These are phyloP conservation scores for Colletotrichum siamense DNA, from an alignment of 2,329 filamentous ascomycete species.

Conservation along the genomic window DNA sequence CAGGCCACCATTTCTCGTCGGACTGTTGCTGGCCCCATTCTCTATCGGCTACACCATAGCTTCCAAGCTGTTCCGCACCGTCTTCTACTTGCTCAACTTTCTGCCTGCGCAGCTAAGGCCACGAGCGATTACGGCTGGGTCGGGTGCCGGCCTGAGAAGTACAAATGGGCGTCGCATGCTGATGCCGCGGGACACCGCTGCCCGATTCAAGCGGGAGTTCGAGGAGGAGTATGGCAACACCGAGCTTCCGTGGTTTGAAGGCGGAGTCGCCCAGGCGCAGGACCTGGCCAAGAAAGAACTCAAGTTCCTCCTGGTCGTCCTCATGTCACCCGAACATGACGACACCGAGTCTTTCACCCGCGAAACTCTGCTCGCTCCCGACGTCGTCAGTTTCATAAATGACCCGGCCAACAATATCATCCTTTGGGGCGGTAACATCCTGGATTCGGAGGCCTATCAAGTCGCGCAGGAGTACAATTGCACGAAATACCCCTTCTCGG, in stretches of 20 bases:
- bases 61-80: constrained; percentile 71
- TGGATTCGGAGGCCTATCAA: constrained; percentile 93
- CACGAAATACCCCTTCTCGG: constrained; percentile 92
- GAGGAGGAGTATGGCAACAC: constrained; percentile 88
- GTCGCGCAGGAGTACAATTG: constrained; percentile 86
- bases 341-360: constrained; percentile 83
- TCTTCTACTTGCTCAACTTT: constrained; percentile 82
- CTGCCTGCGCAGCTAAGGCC: constrained; percentile 71
- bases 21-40: constrained; percentile 82
- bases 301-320: constrained; percentile 87
- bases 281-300: constrained; percentile 90
- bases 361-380: constrained; percentile 79
- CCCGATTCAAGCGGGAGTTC: constrained; percentile 89
- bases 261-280: constrained; percentile 89
- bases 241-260: constrained; percentile 80
- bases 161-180: constrained; percentile 76
- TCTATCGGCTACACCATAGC: constrained; percentile 77
- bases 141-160: constrained; percentile 58
- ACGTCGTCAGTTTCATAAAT: constrained; percentile 76
- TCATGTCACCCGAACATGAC: constrained; percentile 93
- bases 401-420: constrained; percentile 80
- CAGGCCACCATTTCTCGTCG: constrained; percentile 76
- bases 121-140: constrained; percentile 58
- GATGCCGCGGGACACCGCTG: constrained; percentile 85
- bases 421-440: constrained; percentile 91